phyloP scores from a whole-genome alignment of 2,329 filamentous ascomycete genomes.

The Penicillium hordei region DNA sequence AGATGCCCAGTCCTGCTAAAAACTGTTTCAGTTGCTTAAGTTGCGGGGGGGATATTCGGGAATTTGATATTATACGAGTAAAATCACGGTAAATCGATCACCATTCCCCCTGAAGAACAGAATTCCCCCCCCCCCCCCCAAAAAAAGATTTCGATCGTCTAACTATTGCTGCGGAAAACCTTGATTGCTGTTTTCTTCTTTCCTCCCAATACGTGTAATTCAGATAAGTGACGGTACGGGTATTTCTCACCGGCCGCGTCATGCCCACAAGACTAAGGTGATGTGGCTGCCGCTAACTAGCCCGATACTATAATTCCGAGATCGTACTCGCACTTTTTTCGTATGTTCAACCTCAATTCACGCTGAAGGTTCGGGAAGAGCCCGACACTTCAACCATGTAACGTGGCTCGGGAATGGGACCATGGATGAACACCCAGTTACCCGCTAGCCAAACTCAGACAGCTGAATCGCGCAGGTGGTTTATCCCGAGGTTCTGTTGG shows the following conservation, averaged over 20 bases:
- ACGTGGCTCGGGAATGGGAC: not conserved
- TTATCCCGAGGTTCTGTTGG: not conserved
- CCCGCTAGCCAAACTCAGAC: not conserved
- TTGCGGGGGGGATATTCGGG: not conserved
- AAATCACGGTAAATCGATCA: not conserved
- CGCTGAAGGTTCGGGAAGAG: not conserved
- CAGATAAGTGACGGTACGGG: slow-evolving; percentile 8
- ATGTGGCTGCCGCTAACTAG: slow-evolving; percentile 9
- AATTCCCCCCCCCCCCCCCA: no score
- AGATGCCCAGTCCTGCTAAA: not conserved
- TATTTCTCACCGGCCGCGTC: slow-evolving; percentile 17
- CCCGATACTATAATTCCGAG: not conserved
- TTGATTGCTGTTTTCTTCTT: not conserved
- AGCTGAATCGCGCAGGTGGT: not conserved
- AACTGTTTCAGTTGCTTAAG: not conserved
- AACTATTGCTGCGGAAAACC: not conserved
- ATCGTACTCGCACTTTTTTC: not conserved
- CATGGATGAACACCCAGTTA: not conserved
- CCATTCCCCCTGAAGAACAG: not conserved
- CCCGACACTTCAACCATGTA: not conserved
- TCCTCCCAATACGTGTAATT: not conserved
- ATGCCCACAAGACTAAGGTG: slow-evolving; percentile 8
- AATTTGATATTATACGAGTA: not conserved
- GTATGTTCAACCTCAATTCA: not conserved
- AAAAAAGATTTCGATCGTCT: not conserved